A percentile compares a stretch with the other conserved stretches of the same genome.
Conservation (phyloP, 257 asterid genomes). For the Solanum appendiculatum region DNA sequence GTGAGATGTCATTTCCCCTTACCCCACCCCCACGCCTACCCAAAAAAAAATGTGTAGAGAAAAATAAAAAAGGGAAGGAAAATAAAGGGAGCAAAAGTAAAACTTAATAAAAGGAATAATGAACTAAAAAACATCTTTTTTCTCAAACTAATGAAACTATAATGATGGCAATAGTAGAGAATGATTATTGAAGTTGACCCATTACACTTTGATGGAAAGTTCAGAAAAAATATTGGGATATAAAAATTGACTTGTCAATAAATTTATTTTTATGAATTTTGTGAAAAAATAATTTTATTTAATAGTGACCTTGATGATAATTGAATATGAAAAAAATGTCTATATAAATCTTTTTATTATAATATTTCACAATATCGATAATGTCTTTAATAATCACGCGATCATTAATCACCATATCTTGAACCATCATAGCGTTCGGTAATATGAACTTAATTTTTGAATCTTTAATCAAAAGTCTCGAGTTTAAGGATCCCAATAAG, state of each 20-base stretch:
- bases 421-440: background rate
- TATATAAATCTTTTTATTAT: background rate
- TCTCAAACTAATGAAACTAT: background rate
- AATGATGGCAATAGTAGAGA: background rate
- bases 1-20: background rate
- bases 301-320: background rate
- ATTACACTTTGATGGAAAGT: background rate
- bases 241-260: background rate
- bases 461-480: accelerated
- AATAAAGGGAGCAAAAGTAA: background rate
- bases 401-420: background rate
- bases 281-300: background rate
- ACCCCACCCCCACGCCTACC: background rate
- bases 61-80: background rate
- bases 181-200: background rate
- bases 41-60: background rate
- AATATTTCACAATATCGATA: background rate
- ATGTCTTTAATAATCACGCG: background rate
- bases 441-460: background rate
- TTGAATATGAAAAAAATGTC: background rate
- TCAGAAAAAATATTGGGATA: background rate
- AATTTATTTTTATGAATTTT: background rate
- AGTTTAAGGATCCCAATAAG: no score
- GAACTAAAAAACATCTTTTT: background rate
- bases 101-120: background rate